Conservation (phyloP, 2,329 filamentous ascomycete genomes). For the Saccharata proteae region DNA sequence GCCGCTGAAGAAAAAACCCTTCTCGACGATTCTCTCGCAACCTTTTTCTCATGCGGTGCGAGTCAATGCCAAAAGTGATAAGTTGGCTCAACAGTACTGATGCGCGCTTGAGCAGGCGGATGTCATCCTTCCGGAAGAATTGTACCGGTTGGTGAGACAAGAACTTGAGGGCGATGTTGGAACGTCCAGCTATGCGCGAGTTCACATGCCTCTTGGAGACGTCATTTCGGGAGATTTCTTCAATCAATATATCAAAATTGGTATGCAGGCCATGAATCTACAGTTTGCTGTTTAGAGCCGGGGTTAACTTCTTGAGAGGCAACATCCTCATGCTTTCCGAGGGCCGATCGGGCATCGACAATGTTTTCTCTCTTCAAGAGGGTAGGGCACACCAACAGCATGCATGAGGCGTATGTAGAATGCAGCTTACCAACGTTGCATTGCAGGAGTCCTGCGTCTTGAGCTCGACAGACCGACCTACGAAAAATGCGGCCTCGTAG, state of each 20-base stretch:
- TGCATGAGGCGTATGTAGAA: no score
- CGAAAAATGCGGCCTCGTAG: conserved; percentile 69
- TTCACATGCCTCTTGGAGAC: conserved; percentile 61
- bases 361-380: conserved; percentile 57
- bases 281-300: neutral
- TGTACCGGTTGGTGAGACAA: conserved; percentile 42
- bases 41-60: conserved; percentile 57
- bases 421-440: no score
- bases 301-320: conserved; percentile 35
- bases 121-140: conserved; percentile 57
- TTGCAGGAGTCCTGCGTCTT: conserved; percentile 55
- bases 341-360: conserved; percentile 57
- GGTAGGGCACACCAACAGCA: conserved; percentile 38
- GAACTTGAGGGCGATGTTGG: conserved; percentile 35
- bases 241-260: conserved; percentile 69
- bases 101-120: conserved; percentile 38
- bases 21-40: conserved; percentile 53
- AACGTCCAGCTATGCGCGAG: conserved; percentile 46
- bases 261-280: conserved; percentile 30
- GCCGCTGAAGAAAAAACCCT: conserved; percentile 64
- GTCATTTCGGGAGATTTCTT: conserved; percentile 68
- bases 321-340: conserved; percentile 76
- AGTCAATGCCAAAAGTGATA: conserved; percentile 1
- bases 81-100: conserved; percentile 18
- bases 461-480: conserved; percentile 72